Evolutionary conservation across 2,329 filamentous ascomycete species (phyloP).

Genomic region (Trichoderma sp.): DNA sequence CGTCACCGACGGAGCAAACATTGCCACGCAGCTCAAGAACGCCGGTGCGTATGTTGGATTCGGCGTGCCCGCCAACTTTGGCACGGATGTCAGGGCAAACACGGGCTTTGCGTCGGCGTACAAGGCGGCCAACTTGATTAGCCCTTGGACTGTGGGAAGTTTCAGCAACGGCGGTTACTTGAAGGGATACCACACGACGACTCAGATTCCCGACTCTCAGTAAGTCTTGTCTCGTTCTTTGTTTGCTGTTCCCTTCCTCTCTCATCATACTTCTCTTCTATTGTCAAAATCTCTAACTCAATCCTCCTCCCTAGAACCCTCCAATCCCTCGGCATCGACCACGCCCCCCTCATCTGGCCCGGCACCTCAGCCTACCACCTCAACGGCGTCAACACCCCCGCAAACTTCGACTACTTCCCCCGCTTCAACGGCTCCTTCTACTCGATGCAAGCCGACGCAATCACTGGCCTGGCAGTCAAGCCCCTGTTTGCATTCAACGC

Average conservation of each 20-base stretch:
- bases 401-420: slow-evolving; percentile 15
- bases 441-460: slow-evolving; percentile 16
- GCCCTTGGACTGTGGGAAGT: slow-evolving; percentile 16
- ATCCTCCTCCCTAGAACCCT: neutral
- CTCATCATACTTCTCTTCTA: too few relatives aligned
- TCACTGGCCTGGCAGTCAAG: neutral
- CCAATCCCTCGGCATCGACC: slow-evolving; percentile 14
- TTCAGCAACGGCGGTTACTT: slow-evolving; percentile 3
- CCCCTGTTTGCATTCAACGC: slow-evolving; percentile 15
- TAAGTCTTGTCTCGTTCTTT: neutral
- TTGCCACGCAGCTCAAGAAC: slow-evolving; percentile 5
- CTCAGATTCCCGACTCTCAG: slow-evolving; percentile 14
- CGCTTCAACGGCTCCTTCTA: slow-evolving; percentile 16
- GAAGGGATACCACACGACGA: slow-evolving; percentile 14
- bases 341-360: slow-evolving; percentile 13
- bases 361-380: slow-evolving; percentile 17
- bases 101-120: slow-evolving; percentile 11
- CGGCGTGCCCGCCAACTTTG: neutral
- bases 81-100: neutral
- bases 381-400: slow-evolving; percentile 2
- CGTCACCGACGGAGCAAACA: slow-evolving; percentile 4
- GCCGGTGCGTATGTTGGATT: slow-evolving; percentile 3
- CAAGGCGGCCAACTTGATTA: slow-evolving; percentile 14
- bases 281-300: neutral
- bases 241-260: too few relatives aligned